Evolutionary conservation across 495 filamentous ascomycete species (phyloP).

Genomic region (Aspergillus steynii): DNA sequence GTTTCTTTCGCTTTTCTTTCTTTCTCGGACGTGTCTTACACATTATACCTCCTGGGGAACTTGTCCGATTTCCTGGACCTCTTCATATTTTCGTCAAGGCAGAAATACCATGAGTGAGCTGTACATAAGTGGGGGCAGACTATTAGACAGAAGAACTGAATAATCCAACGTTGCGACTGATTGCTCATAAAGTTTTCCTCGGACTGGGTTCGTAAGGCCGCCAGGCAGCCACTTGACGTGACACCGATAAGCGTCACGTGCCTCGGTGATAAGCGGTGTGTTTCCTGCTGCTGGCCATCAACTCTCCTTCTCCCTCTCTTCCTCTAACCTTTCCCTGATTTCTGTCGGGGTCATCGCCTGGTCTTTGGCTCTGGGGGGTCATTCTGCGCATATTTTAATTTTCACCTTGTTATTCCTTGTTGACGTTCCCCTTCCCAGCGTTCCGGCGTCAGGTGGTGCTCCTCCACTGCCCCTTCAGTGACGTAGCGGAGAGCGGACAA

Average conservation of each 20-base stretch:
- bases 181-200: not conserved
- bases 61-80: slow-evolving; percentile 25
- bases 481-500: slow-evolving; percentile 12
- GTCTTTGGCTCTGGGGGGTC: not conserved
- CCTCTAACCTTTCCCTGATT: not conserved
- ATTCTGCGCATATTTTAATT: not conserved
- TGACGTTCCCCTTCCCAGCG: not conserved
- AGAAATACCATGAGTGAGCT: slow-evolving; percentile 13
- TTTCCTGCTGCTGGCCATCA: slow-evolving; percentile 9
- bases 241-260: slow-evolving; percentile 28
- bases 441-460: not conserved
- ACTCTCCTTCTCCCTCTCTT: slow-evolving; percentile 3
- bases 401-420: not conserved
- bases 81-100: slow-evolving; percentile 9
- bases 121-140: slow-evolving; percentile 29
- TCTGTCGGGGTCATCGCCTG: not conserved
- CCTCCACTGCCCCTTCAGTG: slow-evolving; percentile 1
- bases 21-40: slow-evolving; percentile 38
- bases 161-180: slow-evolving; percentile 12
- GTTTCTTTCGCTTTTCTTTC: slow-evolving; percentile 14
- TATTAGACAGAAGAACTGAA: slow-evolving; percentile 13
- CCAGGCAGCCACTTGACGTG: not conserved
- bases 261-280: slow-evolving; percentile 27
- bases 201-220: not conserved
- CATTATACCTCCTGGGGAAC: slow-evolving; percentile 38